These are phyloP conservation scores for Emergomyces africanus DNA, from an alignment of 2,329 filamentous ascomycete species.

Conservation along the genomic window DNA sequence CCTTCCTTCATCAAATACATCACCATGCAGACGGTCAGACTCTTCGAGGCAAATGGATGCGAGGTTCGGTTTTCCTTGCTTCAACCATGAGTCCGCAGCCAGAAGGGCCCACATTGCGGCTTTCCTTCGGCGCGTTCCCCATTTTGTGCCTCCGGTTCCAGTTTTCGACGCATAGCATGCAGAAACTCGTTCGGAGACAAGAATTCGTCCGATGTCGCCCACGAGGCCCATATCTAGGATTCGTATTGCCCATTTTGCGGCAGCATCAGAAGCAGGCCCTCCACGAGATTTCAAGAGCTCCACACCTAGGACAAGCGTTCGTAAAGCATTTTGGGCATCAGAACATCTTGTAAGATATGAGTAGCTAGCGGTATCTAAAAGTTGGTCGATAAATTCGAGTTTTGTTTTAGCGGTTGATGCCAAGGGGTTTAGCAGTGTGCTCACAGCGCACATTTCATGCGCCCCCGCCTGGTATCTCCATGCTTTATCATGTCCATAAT, in stretches of 20 bases:
- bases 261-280: slow-evolving; percentile 69
- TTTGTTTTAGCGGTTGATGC: slow-evolving; percentile 61
- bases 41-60: slow-evolving; percentile 66
- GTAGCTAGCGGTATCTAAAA: slow-evolving; percentile 83
- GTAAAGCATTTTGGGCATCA: slow-evolving; percentile 65
- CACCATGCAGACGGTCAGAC: slow-evolving; percentile 44
- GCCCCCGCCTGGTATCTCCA: slow-evolving; percentile 91
- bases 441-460: slow-evolving; percentile 88
- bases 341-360: slow-evolving; percentile 81
- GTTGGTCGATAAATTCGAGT: slow-evolving; percentile 67
- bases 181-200: slow-evolving; percentile 76
- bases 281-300: slow-evolving; percentile 75
- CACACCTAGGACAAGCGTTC: slow-evolving; percentile 60
- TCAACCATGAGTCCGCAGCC: slow-evolving; percentile 72
- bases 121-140: slow-evolving; percentile 66
- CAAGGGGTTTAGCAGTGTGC: slow-evolving; percentile 64
- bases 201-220: slow-evolving; percentile 61
- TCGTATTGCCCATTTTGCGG: slow-evolving; percentile 69
- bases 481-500: slow-evolving; percentile 91
- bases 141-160: slow-evolving; percentile 51
- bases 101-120: slow-evolving; percentile 81
- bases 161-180: slow-evolving; percentile 68
- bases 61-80: slow-evolving; percentile 61
- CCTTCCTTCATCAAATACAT: slow-evolving; percentile 27
- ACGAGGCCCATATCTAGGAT: slow-evolving; percentile 68